Evolutionary conservation across 139 green algal genomes (phyloP), one percentile per base, ranked within the genome.

Genomic region (Chlamydomonas applanata): DNA sequence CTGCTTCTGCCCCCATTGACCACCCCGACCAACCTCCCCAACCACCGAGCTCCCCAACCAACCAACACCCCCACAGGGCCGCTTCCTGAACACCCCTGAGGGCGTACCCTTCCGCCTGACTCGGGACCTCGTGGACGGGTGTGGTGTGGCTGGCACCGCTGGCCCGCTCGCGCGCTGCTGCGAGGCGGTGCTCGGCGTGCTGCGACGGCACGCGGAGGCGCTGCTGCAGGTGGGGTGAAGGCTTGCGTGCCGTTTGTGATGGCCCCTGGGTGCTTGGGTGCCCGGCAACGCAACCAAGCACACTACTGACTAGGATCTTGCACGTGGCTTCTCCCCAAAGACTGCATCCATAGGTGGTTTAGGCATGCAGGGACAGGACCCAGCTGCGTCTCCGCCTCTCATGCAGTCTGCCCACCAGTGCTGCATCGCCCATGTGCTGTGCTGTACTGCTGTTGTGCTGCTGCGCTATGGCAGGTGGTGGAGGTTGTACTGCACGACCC

Each of bases 41-140:
- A n/a, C n/a, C n/a, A n/a, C n/a, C n/a, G n/a, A n/a, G n/a, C n/a
- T n/a, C n/a, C n/a, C n/a, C n/a, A n/a, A n/a, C n/a, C n/a, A n/a
- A n/a, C n/a, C n/a, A n/a, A n/a, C n/a, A n/a, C n/a, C n/a, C n/a
- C 24, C 29, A 22, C 78, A 89, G 81, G 91, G 81, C 69, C 77
- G 79, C 66, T 91, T 96, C 57, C 87, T 98, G 17, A 89, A 85
- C 53, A 98, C 91, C 0, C 94, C 94, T 13, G 96, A 99, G 87
- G 73, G 86, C 32, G 93, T 99, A 33, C 96, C 96, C 14, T 99
- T 99, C 86, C 85, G 96, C 27, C 85, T 99, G 20, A 99, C 96
- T 0, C 70, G 79, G 1, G 92, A 99, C 61, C 72, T 99, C 13
- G 90, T 99, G 49, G 96, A 98, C 65, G 96, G 94, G 73, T 94